phyloP scores from a whole-genome alignment of 192 early-diverging fungal genomes.

The Backusella liffmaniae region DNA sequence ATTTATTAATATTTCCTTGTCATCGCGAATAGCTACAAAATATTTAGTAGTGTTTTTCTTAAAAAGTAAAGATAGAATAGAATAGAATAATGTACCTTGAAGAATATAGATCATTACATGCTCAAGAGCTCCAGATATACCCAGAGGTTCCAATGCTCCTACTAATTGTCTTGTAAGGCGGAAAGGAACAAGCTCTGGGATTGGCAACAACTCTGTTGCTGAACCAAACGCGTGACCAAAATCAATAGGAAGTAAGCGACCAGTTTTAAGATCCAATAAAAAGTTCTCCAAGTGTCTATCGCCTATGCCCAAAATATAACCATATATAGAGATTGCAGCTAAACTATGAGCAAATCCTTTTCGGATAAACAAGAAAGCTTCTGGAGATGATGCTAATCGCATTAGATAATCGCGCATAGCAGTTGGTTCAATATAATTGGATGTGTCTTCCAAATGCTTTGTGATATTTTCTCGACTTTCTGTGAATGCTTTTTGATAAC shows the following conservation, averaged over 20 bases:
- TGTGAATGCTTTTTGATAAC: slow-evolving; percentile 56
- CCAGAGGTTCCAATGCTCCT: slow-evolving; percentile 64
- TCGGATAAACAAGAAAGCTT: slow-evolving; percentile 69
- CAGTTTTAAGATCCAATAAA: slow-evolving; percentile 64
- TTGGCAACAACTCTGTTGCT: slow-evolving; percentile 70
- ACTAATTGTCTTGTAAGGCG: slow-evolving; percentile 69
- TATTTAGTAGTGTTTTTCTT: background rate
- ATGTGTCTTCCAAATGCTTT: slow-evolving; percentile 47
- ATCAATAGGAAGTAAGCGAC: slow-evolving; percentile 73
- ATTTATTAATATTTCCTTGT: slow-evolving; percentile 66
- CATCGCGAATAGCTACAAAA: slow-evolving; percentile 50
- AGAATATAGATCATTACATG: slow-evolving; percentile 69
- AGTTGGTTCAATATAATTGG: slow-evolving; percentile 38
- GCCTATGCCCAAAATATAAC: slow-evolving; percentile 77
- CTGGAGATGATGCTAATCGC: slow-evolving; percentile 64
- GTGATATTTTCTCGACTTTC: slow-evolving; percentile 50
- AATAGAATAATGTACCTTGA: slow-evolving; percentile 37
- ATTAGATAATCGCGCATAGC: slow-evolving; percentile 55
- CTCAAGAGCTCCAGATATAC: slow-evolving; percentile 60
- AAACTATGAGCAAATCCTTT: slow-evolving; percentile 67
- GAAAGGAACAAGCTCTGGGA: slow-evolving; percentile 79
- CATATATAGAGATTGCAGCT: slow-evolving; percentile 68
- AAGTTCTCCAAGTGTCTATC: slow-evolving; percentile 83
- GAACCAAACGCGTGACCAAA: slow-evolving; percentile 87
- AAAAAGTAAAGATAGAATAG: background rate